Conservation (phyloP, 257 asterid species). For the Pogostemon cablin region DNA sequence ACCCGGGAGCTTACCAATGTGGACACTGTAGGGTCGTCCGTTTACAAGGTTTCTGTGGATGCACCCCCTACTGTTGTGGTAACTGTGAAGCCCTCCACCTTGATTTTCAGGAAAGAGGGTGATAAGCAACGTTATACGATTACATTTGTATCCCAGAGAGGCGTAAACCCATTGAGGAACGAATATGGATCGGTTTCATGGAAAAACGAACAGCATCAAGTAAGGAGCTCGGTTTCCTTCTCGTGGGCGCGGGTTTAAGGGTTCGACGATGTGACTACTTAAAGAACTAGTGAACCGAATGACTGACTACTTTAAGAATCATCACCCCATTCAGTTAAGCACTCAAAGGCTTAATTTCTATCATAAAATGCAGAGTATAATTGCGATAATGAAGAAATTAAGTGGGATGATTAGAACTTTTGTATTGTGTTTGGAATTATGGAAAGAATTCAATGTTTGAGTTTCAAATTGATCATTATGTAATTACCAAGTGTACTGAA, state of each 20-base stretch:
- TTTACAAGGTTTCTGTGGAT: conserved; percentile 45
- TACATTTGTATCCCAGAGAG: conserved; percentile 61
- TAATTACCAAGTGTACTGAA: background rate
- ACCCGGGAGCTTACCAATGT: conserved; percentile 69
- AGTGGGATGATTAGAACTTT: background rate
- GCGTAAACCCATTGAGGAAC: conserved; percentile 27
- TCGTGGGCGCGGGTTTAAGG: conserved; percentile 48
- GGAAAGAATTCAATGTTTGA: background rate
- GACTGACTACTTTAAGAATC: conserved; percentile 19
- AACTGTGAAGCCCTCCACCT: conserved; percentile 59
- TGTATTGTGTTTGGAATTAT: background rate
- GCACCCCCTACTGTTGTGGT: conserved; percentile 52
- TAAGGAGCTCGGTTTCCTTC: conserved; percentile 74
- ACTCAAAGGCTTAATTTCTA: conserved; percentile 29
- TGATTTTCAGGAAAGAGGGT: conserved; percentile 55
- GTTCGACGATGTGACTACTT: background rate
- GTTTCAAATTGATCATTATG: background rate
- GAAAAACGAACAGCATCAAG: conserved; percentile 59
- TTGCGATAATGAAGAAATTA: too few species aligned
- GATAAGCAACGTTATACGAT: conserved; percentile 56
- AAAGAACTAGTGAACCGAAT: background rate
- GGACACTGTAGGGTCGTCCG: conserved; percentile 61
- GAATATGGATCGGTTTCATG: conserved; percentile 76
- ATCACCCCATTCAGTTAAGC: conserved; percentile 10
- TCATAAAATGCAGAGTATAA: background rate